A percentile compares a stretch with the other conserved stretches of the same genome.
Evolutionary conservation across 148 eudicot genomes (phyloP).

Genomic region (Tetragonia tetragonoides): DNA sequence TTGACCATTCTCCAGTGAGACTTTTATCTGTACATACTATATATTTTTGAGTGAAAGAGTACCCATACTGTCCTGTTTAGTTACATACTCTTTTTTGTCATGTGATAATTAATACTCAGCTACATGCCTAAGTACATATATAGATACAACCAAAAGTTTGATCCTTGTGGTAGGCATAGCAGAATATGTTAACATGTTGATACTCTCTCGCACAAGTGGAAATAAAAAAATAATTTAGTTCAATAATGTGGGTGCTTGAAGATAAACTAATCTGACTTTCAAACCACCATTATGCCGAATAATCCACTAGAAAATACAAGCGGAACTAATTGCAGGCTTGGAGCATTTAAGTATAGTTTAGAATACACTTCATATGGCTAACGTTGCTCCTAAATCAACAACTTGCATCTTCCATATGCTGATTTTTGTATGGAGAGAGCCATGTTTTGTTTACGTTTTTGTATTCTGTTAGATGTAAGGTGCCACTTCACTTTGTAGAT

Average conservation of each 20-base stretch:
- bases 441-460: not conserved
- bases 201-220: constrained; percentile 8
- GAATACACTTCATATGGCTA: not conserved
- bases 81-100: not conserved
- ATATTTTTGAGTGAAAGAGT: not conserved
- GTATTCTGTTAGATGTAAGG: not conserved
- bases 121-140: not conserved
- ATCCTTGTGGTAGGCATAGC: not conserved
- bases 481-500: not conserved
- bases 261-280: not conserved
- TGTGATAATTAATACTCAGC: not conserved
- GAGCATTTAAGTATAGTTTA: not conserved
- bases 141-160: not conserved
- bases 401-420: constrained; percentile 1
- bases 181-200: constrained; percentile 4
- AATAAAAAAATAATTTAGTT: not conserved
- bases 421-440: not conserved
- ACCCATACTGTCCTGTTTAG: not conserved
- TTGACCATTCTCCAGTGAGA: too few relatives aligned
- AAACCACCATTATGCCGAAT: not conserved
- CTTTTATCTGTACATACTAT: too few relatives aligned
- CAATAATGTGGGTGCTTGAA: not conserved
- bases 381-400: constrained; percentile 12
- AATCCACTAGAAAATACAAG: not conserved
- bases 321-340: not conserved